These are phyloP conservation scores for Populus hybrid DNA, from an alignment of 441 rosid species.

Conservation along the genomic window DNA sequence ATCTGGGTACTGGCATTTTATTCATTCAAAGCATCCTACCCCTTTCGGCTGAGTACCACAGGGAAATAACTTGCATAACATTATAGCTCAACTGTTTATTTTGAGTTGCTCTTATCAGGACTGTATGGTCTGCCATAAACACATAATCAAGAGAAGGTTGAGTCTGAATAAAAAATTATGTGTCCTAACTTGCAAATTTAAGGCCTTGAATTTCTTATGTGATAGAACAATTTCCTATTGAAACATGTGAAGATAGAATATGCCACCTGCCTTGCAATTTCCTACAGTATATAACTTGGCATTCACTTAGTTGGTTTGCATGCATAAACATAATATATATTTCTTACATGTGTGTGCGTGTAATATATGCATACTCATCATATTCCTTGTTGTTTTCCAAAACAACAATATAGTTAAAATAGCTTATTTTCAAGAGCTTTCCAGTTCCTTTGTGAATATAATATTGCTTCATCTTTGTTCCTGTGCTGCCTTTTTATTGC, in stretches of 20 bases:
- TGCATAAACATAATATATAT: background rate
- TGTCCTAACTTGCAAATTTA: background rate
- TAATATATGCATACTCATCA: background rate
- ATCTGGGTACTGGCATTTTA: background rate
- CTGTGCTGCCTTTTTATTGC: conserved; percentile 19
- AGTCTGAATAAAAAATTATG: background rate
- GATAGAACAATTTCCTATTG: background rate
- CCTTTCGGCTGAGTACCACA: background rate
- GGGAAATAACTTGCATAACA: background rate
- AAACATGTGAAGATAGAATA: background rate
- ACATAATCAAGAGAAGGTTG: background rate
- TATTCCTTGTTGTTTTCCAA: background rate
- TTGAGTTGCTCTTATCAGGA: background rate
- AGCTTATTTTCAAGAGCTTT: background rate
- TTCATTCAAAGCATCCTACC: background rate
- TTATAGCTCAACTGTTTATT: background rate
- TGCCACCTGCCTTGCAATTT: background rate
- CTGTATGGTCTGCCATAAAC: background rate
- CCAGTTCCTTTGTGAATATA: background rate
- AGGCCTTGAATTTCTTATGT: background rate
- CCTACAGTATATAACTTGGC: background rate
- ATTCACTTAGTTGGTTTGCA: background rate
- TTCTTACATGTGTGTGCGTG: background rate
- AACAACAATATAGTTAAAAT: background rate
- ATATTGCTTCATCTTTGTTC: background rate